phyloP scores from a whole-genome alignment of 768 basidiomycete genomes.

The Mycena metata region DNA sequence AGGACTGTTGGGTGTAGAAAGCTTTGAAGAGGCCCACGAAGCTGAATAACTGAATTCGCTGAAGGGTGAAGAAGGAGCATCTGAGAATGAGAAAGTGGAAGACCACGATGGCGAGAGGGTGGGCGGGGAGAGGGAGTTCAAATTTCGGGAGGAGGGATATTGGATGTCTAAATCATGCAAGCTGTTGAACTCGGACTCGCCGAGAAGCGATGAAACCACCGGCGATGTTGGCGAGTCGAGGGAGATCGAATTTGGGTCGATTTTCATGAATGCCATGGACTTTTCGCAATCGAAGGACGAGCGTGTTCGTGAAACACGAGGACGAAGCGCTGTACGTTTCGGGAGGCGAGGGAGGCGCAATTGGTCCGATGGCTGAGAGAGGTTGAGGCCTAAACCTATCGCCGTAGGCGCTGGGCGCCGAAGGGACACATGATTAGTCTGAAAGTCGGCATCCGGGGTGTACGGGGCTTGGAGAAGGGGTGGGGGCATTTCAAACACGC shows the following conservation, averaged over 20 bases:
- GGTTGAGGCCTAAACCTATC: slow-evolving; percentile 22
- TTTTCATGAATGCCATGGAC: slow-evolving; percentile 29
- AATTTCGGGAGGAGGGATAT: slow-evolving; percentile 22
- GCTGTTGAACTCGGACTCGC: slow-evolving; percentile 27
- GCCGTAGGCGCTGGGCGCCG: slow-evolving; percentile 8
- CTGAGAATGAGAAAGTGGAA: slow-evolving; percentile 20
- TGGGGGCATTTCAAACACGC: slow-evolving; percentile 5
- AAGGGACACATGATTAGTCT: slow-evolving; percentile 8
- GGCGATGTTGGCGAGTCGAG: neutral
- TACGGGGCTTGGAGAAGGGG: neutral
- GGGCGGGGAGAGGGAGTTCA: slow-evolving; percentile 19
- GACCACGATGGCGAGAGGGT: slow-evolving; percentile 28
- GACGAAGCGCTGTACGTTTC: slow-evolving; percentile 5
- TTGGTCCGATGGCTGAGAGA: neutral
- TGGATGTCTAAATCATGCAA: slow-evolving; percentile 30
- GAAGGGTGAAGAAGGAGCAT: neutral
- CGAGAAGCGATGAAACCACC: neutral
- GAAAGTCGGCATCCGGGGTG: slow-evolving; percentile 17
- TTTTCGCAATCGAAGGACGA: slow-evolving; percentile 28
- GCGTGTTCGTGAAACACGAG: neutral
- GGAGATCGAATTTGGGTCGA: slow-evolving; percentile 2
- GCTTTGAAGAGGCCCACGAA: slow-evolving; percentile 17
- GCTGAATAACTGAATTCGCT: slow-evolving; percentile 6
- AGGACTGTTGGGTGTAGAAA: slow-evolving; percentile 5
- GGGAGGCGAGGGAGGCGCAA: neutral